phyloP scores from a whole-genome alignment of 169 alveolate genomes.

The Cryptosporidium tyzzeri region DNA sequence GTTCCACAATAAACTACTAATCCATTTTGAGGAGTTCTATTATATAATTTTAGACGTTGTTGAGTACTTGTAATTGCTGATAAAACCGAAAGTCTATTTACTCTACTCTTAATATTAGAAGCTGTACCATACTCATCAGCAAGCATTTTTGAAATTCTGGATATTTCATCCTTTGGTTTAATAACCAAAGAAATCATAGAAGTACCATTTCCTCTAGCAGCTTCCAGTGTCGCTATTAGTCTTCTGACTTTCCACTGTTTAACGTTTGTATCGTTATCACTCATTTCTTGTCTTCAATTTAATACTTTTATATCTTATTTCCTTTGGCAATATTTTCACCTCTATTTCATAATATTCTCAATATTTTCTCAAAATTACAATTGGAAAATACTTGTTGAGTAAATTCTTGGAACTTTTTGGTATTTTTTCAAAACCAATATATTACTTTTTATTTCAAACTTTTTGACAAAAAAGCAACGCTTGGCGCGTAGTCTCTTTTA shows the following conservation, averaged over 20 bases:
- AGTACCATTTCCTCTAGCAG: conserved; percentile 96
- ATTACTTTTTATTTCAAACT: background rate
- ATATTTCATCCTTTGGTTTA: conserved; percentile 96
- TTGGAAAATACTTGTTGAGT: background rate
- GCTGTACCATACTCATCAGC: conserved; percentile 98
- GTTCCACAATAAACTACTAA: conserved; percentile 97
- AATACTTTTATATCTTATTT: background rate
- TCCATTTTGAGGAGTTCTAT: conserved; percentile 98
- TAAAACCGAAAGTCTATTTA: conserved; percentile 95
- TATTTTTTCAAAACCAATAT: background rate
- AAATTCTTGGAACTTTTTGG: background rate
- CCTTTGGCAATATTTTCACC: background rate
- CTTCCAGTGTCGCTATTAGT: conserved; percentile 90
- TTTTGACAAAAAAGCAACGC: background rate
- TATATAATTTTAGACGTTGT: conserved; percentile 96
- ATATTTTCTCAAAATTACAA: background rate
- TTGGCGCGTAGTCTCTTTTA: conserved; percentile 6
- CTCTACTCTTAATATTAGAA: conserved; percentile 96
- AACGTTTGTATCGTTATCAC: conserved; percentile 87
- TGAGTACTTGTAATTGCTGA: conserved; percentile 98
- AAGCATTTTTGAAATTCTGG: conserved; percentile 93
- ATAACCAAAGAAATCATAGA: conserved; percentile 96
- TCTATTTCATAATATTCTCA: background rate
- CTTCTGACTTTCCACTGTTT: conserved; percentile 94
- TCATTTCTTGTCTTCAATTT: conserved; percentile 71